Conservation (phyloP, 768 basidiomycete genomes). For the Tricholoma sp. region DNA sequence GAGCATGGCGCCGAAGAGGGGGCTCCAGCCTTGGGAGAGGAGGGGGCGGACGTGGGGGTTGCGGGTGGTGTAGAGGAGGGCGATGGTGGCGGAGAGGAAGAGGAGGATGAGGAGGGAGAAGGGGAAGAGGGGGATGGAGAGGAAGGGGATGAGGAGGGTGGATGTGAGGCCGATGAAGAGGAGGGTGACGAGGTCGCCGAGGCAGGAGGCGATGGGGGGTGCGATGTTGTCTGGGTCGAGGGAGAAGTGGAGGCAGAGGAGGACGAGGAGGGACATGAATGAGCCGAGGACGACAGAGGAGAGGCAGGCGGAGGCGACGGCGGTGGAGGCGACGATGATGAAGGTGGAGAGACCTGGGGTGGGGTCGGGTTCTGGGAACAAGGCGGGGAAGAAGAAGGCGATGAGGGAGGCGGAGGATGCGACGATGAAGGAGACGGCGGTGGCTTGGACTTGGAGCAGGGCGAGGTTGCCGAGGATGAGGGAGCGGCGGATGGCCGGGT, state of each 20-base stretch:
- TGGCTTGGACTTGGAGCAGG: slow-evolving; percentile 90
- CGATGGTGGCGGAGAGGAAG: slow-evolving; percentile 41
- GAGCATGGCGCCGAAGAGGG: slow-evolving; percentile 85
- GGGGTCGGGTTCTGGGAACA: slow-evolving; percentile 39
- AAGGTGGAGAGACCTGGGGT: neutral
- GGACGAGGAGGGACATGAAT: slow-evolving; percentile 86
- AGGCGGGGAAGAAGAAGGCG: slow-evolving; percentile 64
- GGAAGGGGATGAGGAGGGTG: slow-evolving; percentile 58
- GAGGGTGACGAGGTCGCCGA: slow-evolving; percentile 91
- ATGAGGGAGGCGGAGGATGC: slow-evolving; percentile 48
- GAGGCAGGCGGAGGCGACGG: slow-evolving; percentile 77
- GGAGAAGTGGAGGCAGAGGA: slow-evolving; percentile 68
- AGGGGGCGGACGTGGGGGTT: slow-evolving; percentile 71
- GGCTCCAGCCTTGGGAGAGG: slow-evolving; percentile 82
- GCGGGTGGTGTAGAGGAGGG: slow-evolving; percentile 50
- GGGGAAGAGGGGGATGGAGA: slow-evolving; percentile 60
- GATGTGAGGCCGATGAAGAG: slow-evolving; percentile 76
- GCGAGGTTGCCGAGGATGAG: slow-evolving; percentile 81
- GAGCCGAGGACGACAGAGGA: slow-evolving; percentile 80
- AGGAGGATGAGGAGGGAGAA: slow-evolving; percentile 48
- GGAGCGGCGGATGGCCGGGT: slow-evolving; percentile 49
- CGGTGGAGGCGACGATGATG: slow-evolving; percentile 67
- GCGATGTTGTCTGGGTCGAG: slow-evolving; percentile 96
- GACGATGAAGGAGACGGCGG: slow-evolving; percentile 83
- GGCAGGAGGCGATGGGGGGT: slow-evolving; percentile 86